phyloP scores from a whole-genome alignment of 768 basidiomycete species.

The Panellus pusillus region DNA sequence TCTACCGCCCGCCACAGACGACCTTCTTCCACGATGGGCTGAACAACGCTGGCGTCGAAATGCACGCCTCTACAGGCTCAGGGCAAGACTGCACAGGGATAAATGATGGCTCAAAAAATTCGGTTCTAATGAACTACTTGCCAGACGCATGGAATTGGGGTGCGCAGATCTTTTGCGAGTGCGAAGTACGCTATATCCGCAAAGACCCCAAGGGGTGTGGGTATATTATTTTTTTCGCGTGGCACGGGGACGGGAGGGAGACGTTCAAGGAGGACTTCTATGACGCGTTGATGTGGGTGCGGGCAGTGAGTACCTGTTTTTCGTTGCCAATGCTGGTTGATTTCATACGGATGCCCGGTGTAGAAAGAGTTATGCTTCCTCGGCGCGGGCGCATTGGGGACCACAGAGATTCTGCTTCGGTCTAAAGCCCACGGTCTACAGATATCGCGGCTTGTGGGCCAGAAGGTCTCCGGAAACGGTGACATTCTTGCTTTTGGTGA shows the following conservation, averaged over 20 bases:
- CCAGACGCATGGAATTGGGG: slow-evolving; percentile 26
- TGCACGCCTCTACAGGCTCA: slow-evolving; percentile 22
- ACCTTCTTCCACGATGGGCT: slow-evolving; percentile 21
- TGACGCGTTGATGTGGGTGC: slow-evolving; percentile 20
- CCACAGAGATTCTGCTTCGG: slow-evolving; percentile 22
- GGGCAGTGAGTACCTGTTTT: slow-evolving; percentile 7
- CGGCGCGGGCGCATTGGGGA: slow-evolving; percentile 22
- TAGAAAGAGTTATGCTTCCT: slow-evolving; percentile 22
- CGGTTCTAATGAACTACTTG: slow-evolving; percentile 22
- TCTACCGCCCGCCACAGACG: slow-evolving; percentile 23
- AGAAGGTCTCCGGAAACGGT: slow-evolving; percentile 21
- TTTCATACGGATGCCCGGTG: background rate
- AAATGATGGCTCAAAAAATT: slow-evolving; percentile 23
- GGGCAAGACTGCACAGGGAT: slow-evolving; percentile 24
- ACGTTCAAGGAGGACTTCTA: slow-evolving; percentile 20
- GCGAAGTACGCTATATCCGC: slow-evolving; percentile 22
- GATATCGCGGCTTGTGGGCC: slow-evolving; percentile 14
- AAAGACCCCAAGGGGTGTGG: slow-evolving; percentile 11
- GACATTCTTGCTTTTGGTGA: slow-evolving; percentile 22
- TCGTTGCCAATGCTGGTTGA: background rate
- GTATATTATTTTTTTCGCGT: slow-evolving; percentile 21
- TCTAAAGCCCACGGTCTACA: slow-evolving; percentile 16
- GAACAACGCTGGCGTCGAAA: slow-evolving; percentile 23
- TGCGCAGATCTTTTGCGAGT: slow-evolving; percentile 26
- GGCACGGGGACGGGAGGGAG: slow-evolving; percentile 18